These are phyloP conservation scores for Kwoniella pini DNA, from an alignment of 768 basidiomycete species.

Conservation along the genomic window DNA sequence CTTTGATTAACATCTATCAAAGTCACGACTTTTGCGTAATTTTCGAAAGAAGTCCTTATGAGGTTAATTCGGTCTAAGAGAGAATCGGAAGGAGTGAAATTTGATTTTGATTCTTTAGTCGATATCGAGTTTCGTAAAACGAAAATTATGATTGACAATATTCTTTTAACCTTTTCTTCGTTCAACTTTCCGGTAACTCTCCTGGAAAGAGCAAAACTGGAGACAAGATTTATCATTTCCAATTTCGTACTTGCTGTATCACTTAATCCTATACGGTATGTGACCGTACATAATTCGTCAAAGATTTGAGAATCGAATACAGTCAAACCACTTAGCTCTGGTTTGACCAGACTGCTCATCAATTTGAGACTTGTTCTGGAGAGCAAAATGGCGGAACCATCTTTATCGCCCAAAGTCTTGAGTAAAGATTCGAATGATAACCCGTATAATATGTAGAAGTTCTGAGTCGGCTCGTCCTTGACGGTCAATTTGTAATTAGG, in stretches of 20 bases:
- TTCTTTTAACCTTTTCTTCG: constrained; percentile 42
- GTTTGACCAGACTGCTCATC: constrained; percentile 74
- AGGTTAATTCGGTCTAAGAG: constrained; percentile 65
- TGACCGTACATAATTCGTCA: constrained; percentile 83
- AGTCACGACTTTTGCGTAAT: constrained; percentile 63
- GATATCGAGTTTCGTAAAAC: constrained; percentile 72
- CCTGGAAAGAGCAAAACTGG: constrained; percentile 59
- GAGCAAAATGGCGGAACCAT: constrained; percentile 13
- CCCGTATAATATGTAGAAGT: constrained; percentile 89
- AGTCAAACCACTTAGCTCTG: constrained; percentile 76
- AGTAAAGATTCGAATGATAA: constrained; percentile 84
- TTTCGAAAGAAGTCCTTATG: constrained; percentile 65
- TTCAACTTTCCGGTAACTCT: constrained; percentile 20
- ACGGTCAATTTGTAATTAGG: constrained; percentile 4
- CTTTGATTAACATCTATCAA: constrained; percentile 62
- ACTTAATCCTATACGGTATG: constrained; percentile 85
- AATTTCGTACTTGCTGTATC: constrained; percentile 72
- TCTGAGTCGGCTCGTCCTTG: constrained; percentile 53
- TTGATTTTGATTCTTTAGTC: constrained; percentile 39
- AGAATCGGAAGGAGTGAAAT: constrained; percentile 58
- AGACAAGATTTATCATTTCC: constrained; percentile 70
- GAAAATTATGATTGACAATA: constrained; percentile 68
- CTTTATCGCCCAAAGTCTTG: constrained; percentile 45
- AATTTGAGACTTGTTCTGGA: constrained; percentile 68
- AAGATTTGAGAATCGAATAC: constrained; percentile 79